Conservation (phyloP, 768 basidiomycete genomes). For the Lactarius tabidus region DNA sequence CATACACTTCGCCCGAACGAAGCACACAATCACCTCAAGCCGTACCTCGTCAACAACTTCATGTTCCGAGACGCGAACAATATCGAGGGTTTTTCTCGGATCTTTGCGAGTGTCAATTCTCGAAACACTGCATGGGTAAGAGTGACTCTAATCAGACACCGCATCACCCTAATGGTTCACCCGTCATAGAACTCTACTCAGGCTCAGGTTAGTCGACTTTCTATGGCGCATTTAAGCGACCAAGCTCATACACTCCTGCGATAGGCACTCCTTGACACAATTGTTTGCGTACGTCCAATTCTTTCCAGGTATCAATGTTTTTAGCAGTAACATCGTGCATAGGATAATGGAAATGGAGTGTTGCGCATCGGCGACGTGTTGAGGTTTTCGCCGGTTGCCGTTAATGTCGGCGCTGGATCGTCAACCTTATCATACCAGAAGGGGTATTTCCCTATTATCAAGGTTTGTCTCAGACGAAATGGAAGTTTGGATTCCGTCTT, state of each 20-base stretch:
- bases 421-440: conserved; percentile 33
- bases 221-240: not conserved
- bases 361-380: conserved; percentile 34
- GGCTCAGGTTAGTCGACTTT: conserved; percentile 29
- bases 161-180: not conserved
- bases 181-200: conserved; percentile 28
- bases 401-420: conserved; percentile 15
- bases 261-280: conserved; percentile 30
- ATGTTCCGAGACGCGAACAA: conserved; percentile 27
- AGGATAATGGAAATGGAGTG: conserved; percentile 32
- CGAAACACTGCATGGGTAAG: conserved; percentile 30
- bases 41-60: conserved; percentile 28
- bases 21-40: conserved; percentile 31
- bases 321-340: not conserved
- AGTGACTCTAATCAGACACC: not conserved
- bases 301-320: not conserved
- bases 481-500: not conserved
- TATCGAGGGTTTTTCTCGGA: conserved; percentile 30
- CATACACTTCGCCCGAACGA: conserved; percentile 26
- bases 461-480: conserved; percentile 23
- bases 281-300: conserved; percentile 26
- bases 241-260: not conserved
- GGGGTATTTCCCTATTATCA: conserved; percentile 33
- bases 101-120: conserved; percentile 29
- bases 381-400: conserved; percentile 26